A percentile compares a stretch with the other conserved stretches of the same genome.
These are phyloP conservation scores for Cyberlindnera euphorbiiphila DNA, from an alignment of 805 yeast genomes.

Conservation along the genomic window DNA sequence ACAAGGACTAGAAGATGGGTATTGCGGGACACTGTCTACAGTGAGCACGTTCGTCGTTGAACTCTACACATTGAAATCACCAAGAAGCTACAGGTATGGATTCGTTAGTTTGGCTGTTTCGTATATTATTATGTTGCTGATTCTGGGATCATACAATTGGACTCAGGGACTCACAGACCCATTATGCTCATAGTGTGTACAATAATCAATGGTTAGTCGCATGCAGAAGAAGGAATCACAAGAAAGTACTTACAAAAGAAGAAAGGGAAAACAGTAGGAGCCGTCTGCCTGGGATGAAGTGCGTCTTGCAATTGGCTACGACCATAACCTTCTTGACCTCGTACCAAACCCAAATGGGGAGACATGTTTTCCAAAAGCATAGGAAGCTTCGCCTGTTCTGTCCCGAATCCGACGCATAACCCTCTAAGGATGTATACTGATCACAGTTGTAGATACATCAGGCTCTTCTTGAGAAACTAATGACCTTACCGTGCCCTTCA, in stretches of 20 bases:
- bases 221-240: neutral
- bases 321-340: constrained; percentile 1
- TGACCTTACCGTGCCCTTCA: constrained; percentile 23
- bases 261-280: constrained; percentile 1
- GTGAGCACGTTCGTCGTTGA: constrained; percentile 78
- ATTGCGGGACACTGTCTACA: constrained; percentile 69
- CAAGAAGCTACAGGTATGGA: constrained; percentile 49
- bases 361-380: neutral
- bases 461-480: neutral
- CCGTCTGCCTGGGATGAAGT: constrained; percentile 18
- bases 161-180: constrained; percentile 39
- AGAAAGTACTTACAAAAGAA: constrained; percentile 9
- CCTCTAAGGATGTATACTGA: constrained; percentile 19
- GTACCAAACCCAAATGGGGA: neutral
- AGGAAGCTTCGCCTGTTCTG: neutral
- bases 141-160: constrained; percentile 75
- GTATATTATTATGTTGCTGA: constrained; percentile 49
- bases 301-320: neutral
- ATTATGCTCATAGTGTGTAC: constrained; percentile 10
- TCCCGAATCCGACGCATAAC: constrained; percentile 24
- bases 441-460: constrained; percentile 17
- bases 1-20: constrained; percentile 56
- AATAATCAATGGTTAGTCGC: too few relatives aligned
- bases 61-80: constrained; percentile 37
- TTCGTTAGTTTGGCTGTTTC: constrained; percentile 41